Conservation (phyloP, 2,329 filamentous ascomycete genomes). For the Rhynchosporium agropyri region DNA sequence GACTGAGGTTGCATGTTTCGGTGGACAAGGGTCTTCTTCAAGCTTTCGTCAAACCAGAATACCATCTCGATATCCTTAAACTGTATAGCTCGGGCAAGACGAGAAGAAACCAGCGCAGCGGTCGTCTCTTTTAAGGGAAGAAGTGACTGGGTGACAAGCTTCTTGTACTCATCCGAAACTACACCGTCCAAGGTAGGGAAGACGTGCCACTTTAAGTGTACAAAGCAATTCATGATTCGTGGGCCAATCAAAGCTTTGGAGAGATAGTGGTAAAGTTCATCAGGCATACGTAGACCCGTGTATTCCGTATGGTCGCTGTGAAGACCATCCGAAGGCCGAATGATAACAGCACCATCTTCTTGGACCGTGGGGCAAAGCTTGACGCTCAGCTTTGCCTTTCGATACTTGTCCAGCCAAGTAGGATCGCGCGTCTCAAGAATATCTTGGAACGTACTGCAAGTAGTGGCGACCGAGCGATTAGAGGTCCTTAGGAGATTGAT, state of each 20-base stretch:
- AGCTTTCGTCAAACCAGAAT: constrained; percentile 80
- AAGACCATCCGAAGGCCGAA: constrained; percentile 71
- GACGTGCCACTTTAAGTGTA: constrained; percentile 76
- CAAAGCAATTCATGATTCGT: constrained; percentile 79
- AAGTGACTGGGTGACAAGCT: constrained; percentile 74
- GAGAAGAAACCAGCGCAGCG: constrained; percentile 75
- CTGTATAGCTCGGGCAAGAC: constrained; percentile 80
- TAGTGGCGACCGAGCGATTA: constrained; percentile 69
- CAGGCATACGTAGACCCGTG: constrained; percentile 84
- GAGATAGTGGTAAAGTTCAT: constrained; percentile 89
- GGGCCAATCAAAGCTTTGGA: constrained; percentile 80
- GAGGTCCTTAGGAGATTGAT: constrained; percentile 74
- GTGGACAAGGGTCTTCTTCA: constrained; percentile 69
- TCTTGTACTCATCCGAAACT: constrained; percentile 77
- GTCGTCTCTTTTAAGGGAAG: constrained; percentile 75
- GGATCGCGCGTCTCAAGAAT: constrained; percentile 71
- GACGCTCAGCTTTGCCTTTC: constrained; percentile 80
- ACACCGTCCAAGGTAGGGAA: constrained; percentile 85
- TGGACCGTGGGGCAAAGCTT: constrained; percentile 82
- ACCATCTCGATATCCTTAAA: constrained; percentile 76
- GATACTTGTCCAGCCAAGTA: constrained; percentile 83
- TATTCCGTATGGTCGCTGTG: constrained; percentile 88
- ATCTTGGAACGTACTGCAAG: constrained; percentile 79
- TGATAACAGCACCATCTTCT: constrained; percentile 66
- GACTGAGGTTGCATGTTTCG: constrained; percentile 53